Evolutionary conservation across 2,329 filamentous ascomycete species (phyloP), one percentile per base, ranked within the genome.

Genomic region (Aureobasidium lini): DNA sequence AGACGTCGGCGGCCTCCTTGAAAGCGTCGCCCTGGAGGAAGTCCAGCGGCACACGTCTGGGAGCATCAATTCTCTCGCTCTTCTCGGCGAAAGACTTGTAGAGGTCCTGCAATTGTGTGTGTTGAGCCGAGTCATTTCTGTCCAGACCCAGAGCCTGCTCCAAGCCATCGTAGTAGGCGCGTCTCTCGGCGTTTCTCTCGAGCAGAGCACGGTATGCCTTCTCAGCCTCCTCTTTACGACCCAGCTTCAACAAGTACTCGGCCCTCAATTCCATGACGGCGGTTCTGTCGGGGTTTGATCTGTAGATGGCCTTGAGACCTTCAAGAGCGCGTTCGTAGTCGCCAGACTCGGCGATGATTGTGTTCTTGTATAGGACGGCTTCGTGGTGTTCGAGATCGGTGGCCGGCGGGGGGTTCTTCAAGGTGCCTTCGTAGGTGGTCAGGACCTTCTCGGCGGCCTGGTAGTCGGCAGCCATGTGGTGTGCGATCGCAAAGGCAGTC

Each of bases 401-500:
- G 70, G 87, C 87, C 11, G 85, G 82, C 1, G 91, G 90, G 9
- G 86, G 83, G 11, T 82, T 82, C 76, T 96, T 96, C 64, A 99
- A 74, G 0, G 93, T 97, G 63, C 94, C 90, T 74, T 99, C 94
- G 73, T 93, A 99, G 15, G 88, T 95, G 48, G 85, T 90, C 66
- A 99, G 77, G 42, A 96, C 89, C 68, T 91, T 90, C 76, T 99
- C 94, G 32, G 94, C 95, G 68, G 94, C 88, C 46, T 81, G 76
- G 62, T 94, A 79, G 70, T 95, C 89, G 1, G 93, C 94, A n/a
- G 86, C 83, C 56, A 99, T 80, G 69, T 99, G 94, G 71, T 96
- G 85, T 37, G 93, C 94, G 60, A 97, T 88, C 42, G 94, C 94
- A 62, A 99, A 78, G n/a, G 90, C 94, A 4, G 94, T 97, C 95